phyloP scores from a whole-genome alignment of 495 filamentous ascomycete genomes.

The Penicillium riverlandense region DNA sequence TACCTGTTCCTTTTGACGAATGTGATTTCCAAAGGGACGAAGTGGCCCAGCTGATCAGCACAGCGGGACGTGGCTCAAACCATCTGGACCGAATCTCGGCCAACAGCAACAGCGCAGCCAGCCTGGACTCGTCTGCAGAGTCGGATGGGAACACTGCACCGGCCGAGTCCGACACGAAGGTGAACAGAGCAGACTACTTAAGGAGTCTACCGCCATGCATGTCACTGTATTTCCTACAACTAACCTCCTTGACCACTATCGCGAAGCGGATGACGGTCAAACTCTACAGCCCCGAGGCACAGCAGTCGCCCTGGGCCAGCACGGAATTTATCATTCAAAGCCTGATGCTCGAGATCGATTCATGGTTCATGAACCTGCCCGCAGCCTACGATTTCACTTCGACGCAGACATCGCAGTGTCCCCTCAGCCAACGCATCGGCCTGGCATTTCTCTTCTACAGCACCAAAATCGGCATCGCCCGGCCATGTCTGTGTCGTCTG shows the following conservation, averaged over 20 bases:
- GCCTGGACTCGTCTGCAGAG: slow-evolving; percentile 16
- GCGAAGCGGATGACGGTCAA: slow-evolving; percentile 43
- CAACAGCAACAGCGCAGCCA: slow-evolving; percentile 12
- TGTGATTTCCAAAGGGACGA: slow-evolving; percentile 33
- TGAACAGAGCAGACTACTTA: slow-evolving; percentile 16
- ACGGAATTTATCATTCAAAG: slow-evolving; percentile 34
- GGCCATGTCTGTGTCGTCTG: slow-evolving; percentile 52
- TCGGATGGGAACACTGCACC: slow-evolving; percentile 16
- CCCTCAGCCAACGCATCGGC: slow-evolving; percentile 33
- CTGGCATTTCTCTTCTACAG: slow-evolving; percentile 52
- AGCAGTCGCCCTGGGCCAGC: slow-evolving; percentile 44
- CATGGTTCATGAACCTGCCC: slow-evolving; percentile 34
- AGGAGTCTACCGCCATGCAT: slow-evolving; percentile 28
- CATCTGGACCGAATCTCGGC: slow-evolving; percentile 14
- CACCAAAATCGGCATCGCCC: slow-evolving; percentile 51
- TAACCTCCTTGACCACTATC: slow-evolving; percentile 41
- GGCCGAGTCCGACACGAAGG: slow-evolving; percentile 10
- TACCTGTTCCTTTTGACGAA: slow-evolving; percentile 49
- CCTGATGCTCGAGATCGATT: slow-evolving; percentile 30
- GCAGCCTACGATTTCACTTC: slow-evolving; percentile 32
- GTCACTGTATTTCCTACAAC: slow-evolving; percentile 44
- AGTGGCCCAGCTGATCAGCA: slow-evolving; percentile 24
- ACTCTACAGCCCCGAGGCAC: slow-evolving; percentile 51
- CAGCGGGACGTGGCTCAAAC: slow-evolving; percentile 12
- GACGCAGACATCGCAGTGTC: slow-evolving; percentile 23